Evolutionary conservation across 306 rosid genomes (phyloP).

Genomic region (Rubus idaeus): DNA sequence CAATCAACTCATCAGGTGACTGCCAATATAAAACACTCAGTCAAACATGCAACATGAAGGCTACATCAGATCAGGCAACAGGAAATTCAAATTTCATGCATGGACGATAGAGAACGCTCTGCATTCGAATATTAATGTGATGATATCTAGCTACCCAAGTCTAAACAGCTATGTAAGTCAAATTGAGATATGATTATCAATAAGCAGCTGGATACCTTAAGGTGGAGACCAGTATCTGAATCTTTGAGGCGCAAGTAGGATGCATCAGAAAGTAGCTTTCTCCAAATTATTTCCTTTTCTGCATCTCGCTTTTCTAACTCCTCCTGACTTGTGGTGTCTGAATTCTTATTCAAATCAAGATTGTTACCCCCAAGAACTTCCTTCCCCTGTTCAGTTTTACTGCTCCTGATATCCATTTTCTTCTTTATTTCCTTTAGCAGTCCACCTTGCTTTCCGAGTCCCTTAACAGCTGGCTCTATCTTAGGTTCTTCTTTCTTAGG

Average conservation of each 20-base stretch:
- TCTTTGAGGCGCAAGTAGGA: constrained; percentile 88
- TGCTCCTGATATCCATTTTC: constrained; percentile 60
- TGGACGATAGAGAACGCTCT: not conserved
- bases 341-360: constrained; percentile 39
- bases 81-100: not conserved
- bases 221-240: constrained; percentile 87
- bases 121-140: not conserved
- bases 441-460: constrained; percentile 98
- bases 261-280: constrained; percentile 70
- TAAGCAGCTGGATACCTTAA: constrained; percentile 54
- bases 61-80: constrained; percentile 5
- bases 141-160: not conserved
- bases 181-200: constrained; percentile 5
- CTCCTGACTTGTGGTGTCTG: constrained; percentile 51
- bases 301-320: constrained; percentile 58
- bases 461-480: constrained; percentile 82
- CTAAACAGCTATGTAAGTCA: constrained; percentile 12
- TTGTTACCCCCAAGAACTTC: constrained; percentile 42
- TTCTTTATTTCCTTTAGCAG: constrained; percentile 86
- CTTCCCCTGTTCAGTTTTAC: constrained; percentile 63
- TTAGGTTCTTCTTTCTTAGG: constrained; percentile 74
- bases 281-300: constrained; percentile 78
- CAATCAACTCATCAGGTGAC: constrained; percentile 92
- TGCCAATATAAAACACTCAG: constrained; percentile 37
- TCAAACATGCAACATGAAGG: constrained; percentile 23